Evolutionary conservation across 177 flowering plant genomes (phyloP), one percentile per base, ranked within the genome.

Genomic region (Vitis hybrid): DNA sequence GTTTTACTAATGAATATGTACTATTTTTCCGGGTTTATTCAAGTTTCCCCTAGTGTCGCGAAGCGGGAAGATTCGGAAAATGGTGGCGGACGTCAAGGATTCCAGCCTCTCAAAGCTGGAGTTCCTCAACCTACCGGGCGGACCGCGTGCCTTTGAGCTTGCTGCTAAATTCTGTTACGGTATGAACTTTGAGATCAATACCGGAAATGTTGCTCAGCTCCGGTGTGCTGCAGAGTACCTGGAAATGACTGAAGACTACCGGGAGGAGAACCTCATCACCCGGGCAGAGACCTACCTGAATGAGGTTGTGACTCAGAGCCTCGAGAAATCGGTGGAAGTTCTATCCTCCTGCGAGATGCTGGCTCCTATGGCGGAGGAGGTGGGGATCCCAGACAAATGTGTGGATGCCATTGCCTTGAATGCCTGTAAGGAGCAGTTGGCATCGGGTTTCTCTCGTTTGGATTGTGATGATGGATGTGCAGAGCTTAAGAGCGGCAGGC

Each of bases 21-120:
- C n/a, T 9, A 51, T 61, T 51, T 72, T 51, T 60, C 67, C 52
- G 66, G 56, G 1, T 52, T 58, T 10, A 8, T 12, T 71, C 68
- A 45, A 90, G 96, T 89, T 90, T 75, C 93, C 93, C 14, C 72
- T 90, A 71, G 88, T 86, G n/a, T 67, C 91, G 10, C 78, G 82
- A 52, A 77, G 93, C 66, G 91, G 91, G 26, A 84, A 81, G 75
- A 83, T 90, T 18, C 68, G 93, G 45, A 86, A 82, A 79, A 71
- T 85, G 79, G 80, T 89, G 16, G 86, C 87, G 16, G 88, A 83
- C 55, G 78, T 79, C 49, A 84, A 79, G 66, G 84, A 81, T 33
- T 64, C 86, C 9, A 72, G 74, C 18, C n/a, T 75, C 12, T 78
- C 88, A 7, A 80, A 67, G 49, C 55, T 88, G 66, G 89, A 88